These are phyloP conservation scores for Leccinum variicolor DNA, from an alignment of 768 basidiomycete genomes.

Conservation along the genomic window DNA sequence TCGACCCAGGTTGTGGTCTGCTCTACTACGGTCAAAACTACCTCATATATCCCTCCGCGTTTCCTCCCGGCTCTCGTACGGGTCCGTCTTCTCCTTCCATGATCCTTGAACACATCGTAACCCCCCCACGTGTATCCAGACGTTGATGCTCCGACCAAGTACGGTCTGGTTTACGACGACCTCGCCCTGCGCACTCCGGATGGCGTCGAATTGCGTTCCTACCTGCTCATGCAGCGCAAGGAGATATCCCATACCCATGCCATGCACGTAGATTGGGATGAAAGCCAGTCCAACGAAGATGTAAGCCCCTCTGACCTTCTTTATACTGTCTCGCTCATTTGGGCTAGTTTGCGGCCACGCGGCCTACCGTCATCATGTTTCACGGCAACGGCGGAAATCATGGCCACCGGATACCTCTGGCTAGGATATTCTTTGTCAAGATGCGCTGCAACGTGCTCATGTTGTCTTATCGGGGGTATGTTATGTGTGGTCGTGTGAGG, in stretches of 20 bases:
- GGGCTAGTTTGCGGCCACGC: conserved; percentile 39
- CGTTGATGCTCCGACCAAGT: conserved; percentile 68
- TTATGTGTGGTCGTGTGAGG: background rate
- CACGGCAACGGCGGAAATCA: conserved; percentile 88
- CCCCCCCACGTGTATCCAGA: conserved; percentile 38
- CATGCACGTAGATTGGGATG: conserved; percentile 33
- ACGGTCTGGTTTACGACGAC: conserved; percentile 72
- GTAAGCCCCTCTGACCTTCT: conserved; percentile 30
- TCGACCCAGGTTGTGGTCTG: conserved; percentile 56
- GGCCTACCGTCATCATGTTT: conserved; percentile 91
- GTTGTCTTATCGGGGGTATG: conserved; percentile 89
- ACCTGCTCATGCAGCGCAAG: conserved; percentile 66
- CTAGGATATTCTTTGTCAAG: conserved; percentile 72
- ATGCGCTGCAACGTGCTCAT: conserved; percentile 94
- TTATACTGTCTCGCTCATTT: background rate
- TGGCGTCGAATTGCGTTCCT: conserved; percentile 67
- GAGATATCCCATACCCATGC: conserved; percentile 38
- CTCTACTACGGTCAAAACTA: conserved; percentile 85
- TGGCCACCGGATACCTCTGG: conserved; percentile 89
- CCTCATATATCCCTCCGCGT: conserved; percentile 87
- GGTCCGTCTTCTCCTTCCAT: conserved; percentile 40
- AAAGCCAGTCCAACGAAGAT: conserved; percentile 55
- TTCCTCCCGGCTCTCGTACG: conserved; percentile 74
- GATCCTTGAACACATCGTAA: background rate
- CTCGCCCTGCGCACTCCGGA: conserved; percentile 72